Percentiles rank a stretch among this genome's conserved stretches.
These are phyloP conservation scores for Leccinum aurantiacum DNA, from an alignment of 768 basidiomycete species.

Conservation along the genomic window DNA sequence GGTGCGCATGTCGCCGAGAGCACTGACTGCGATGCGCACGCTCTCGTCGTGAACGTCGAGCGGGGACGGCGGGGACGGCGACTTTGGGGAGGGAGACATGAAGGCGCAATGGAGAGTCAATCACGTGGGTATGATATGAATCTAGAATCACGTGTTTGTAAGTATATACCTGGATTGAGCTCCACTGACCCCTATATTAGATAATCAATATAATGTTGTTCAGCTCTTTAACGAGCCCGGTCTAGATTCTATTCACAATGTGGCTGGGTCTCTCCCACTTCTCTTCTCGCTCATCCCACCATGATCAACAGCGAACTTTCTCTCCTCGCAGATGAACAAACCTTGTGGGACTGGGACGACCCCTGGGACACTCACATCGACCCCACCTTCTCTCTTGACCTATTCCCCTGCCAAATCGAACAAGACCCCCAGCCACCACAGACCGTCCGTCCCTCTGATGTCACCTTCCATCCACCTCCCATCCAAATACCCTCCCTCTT, in stretches of 20 bases:
- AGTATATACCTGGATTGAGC: neutral
- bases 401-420: neutral
- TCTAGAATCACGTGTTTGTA: neutral
- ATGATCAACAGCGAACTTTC: constrained; percentile 26
- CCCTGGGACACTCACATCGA: constrained; percentile 8
- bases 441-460: constrained; percentile 28
- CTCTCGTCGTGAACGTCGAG: constrained; percentile 67
- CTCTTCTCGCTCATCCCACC: neutral
- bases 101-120: constrained; percentile 3
- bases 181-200: neutral
- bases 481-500: constrained; percentile 7
- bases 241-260: constrained; percentile 15
- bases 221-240: neutral
- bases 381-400: neutral
- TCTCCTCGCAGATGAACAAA: constrained; percentile 7
- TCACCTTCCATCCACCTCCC: constrained; percentile 2
- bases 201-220: neutral
- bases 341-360: constrained; percentile 7
- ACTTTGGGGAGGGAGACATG: neutral
- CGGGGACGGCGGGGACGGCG: constrained; percentile 4
- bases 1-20: constrained; percentile 64
- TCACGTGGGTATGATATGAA: constrained; percentile 9
- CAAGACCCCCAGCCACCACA: constrained; percentile 5
- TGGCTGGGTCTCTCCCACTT: constrained; percentile 2
- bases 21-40: constrained; percentile 75